Evolutionary conservation across 257 asterid species (phyloP), one percentile per base, ranked within the genome.

Genomic region (Lycium barbarum): DNA sequence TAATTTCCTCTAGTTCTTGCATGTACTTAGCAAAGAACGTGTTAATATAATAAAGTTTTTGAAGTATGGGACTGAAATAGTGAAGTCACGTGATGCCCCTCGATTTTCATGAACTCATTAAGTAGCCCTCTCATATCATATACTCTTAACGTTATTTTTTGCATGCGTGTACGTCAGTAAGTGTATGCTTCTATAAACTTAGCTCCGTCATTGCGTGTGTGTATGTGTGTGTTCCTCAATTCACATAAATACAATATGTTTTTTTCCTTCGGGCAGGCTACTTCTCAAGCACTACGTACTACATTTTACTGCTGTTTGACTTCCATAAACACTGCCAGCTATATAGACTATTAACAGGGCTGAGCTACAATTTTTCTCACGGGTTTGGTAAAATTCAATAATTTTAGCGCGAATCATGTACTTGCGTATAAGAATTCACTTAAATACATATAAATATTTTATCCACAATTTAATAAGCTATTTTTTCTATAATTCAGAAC

Each of bases 21-120:
- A 26, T 63, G 38, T 13, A 63, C 7, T 26, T 40, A 63, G 33
- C 8, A 22, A 22, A 22, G 36, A 22, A 12, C 40, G 4, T 22
- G 17, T 22, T 22, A 63, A 22, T 63, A 63, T 66, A 66, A 66
- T 80, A 61, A 5, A 83, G 49, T 73, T 47, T 78, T 84, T 87
- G 87, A 82, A 88, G 84, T 76, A 87, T 84, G 91, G 90, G 70
- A 7, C 47, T 51, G 80, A 86, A 72, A 47, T 62, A 85, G 82
- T 73, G 51, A 84, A 36, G 68, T 84, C 95, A 92, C 88, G 90
- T 90, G 92, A 62, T 81, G 82, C 20, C 85, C 81, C 89, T 89
- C 86, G 88, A 65, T 87, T 84, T 86, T 87, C 83, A 82, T 76
- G 47, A 76, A 26, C 51, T 18, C 12, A 87, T 79, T 84, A 83